phyloP scores from a whole-genome alignment of 2,329 filamentous ascomycete species.

The Colletotrichum tropicale region DNA sequence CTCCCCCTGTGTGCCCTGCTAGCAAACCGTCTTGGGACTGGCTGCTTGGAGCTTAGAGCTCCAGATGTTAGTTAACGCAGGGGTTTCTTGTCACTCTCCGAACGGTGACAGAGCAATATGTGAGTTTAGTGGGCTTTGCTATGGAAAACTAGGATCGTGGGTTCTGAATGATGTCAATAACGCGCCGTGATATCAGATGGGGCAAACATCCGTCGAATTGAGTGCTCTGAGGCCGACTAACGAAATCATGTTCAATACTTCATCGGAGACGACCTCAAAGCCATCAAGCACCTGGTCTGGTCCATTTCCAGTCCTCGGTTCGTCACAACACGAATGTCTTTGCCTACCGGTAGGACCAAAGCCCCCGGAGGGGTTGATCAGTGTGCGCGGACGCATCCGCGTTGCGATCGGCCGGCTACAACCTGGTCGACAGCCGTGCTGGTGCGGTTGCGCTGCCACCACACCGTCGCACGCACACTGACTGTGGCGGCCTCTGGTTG shows the following conservation, averaged over 20 bases:
- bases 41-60: neutral
- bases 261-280: neutral
- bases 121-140: neutral
- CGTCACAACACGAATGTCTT: neutral
- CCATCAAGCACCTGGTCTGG: neutral
- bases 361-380: neutral
- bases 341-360: neutral
- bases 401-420: constrained; percentile 11
- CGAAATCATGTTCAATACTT: neutral
- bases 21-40: neutral
- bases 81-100: neutral
- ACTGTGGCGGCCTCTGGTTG: neutral
- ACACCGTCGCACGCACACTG: neutral
- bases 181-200: neutral
- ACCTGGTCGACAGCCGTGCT: neutral
- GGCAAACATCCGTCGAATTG: neutral
- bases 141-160: constrained; percentile 1
- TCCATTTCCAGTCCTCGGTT: neutral
- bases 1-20: neutral
- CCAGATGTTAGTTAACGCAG: constrained; percentile 8
- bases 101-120: constrained; percentile 17
- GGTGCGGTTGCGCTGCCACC: neutral
- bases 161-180: constrained; percentile 8
- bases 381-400: constrained; percentile 6
- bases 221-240: neutral